phyloP scores from a whole-genome alignment of 495 filamentous ascomycete species.

The Pseudomonodictys pantanalensis region DNA sequence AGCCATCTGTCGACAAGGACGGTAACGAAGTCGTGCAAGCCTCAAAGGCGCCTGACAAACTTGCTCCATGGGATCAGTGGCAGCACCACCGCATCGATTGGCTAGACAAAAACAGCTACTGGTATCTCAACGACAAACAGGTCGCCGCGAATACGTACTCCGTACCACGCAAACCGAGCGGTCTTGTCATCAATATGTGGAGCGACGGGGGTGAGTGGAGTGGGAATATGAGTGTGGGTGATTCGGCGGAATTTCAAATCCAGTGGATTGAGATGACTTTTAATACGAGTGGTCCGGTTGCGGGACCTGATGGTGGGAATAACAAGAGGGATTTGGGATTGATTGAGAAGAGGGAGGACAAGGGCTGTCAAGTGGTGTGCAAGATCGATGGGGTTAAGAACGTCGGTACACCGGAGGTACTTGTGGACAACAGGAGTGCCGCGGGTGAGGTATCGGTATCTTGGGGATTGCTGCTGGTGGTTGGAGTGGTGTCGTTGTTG shows the following conservation, averaged over 20 bases:
- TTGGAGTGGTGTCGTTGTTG: slow-evolving; percentile 11
- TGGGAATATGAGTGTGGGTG: slow-evolving; percentile 62
- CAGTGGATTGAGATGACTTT: slow-evolving; percentile 74
- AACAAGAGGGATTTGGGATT: slow-evolving; percentile 9
- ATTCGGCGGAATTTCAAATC: slow-evolving; percentile 63
- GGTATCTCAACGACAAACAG: slow-evolving; percentile 62
- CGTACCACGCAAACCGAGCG: slow-evolving; percentile 57
- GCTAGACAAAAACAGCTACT: slow-evolving; percentile 57
- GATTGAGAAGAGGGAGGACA: slow-evolving; percentile 23
- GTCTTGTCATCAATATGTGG: slow-evolving; percentile 71
- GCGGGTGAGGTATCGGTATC: slow-evolving; percentile 14
- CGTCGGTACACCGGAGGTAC: slow-evolving; percentile 25
- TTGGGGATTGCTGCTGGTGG: slow-evolving; percentile 15
- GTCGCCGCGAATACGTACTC: slow-evolving; percentile 61
- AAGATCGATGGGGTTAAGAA: slow-evolving; percentile 29
- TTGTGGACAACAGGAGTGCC: slow-evolving; percentile 6
- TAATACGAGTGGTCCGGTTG: slow-evolving; percentile 50
- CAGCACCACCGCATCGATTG: slow-evolving; percentile 72
- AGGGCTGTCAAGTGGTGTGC: slow-evolving; percentile 31
- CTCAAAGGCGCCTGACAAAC: slow-evolving; percentile 48
- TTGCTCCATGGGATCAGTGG: slow-evolving; percentile 61
- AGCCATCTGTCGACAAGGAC: slow-evolving; percentile 50
- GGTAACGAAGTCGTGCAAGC: slow-evolving; percentile 47
- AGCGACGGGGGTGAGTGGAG: slow-evolving; percentile 71
- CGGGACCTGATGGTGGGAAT: slow-evolving; percentile 14